These are phyloP conservation scores for Candida sojae DNA, from an alignment of 1,139 yeast species.

Conservation along the genomic window DNA sequence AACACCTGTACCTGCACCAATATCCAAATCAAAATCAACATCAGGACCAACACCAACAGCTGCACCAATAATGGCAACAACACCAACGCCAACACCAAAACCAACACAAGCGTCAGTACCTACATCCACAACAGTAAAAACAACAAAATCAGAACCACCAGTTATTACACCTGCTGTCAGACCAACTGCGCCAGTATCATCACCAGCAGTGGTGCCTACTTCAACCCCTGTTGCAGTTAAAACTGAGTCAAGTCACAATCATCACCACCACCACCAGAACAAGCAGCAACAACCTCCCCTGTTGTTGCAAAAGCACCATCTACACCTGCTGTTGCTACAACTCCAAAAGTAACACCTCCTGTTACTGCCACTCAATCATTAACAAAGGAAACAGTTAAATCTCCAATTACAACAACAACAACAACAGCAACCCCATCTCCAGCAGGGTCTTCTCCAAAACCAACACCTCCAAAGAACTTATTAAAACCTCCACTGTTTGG, in stretches of 20 bases:
- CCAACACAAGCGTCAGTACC: background rate
- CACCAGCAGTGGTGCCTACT: background rate
- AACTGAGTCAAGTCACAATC: background rate
- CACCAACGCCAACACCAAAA: background rate
- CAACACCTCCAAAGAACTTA: slow-evolving; percentile 13
- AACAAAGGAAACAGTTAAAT: background rate
- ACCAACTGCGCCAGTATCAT: background rate
- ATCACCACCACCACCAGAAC: slow-evolving; percentile 8
- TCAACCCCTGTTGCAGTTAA: background rate
- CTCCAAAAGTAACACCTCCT: background rate
- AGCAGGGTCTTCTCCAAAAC: slow-evolving; percentile 3
- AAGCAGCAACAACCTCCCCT: slow-evolving; percentile 29
- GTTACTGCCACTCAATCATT: background rate
- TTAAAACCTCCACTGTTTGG: slow-evolving; percentile 14
- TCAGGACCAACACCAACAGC: background rate
- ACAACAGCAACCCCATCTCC: slow-evolving; percentile 1
- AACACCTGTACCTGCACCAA: background rate
- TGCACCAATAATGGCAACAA: background rate
- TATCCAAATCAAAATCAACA: background rate
- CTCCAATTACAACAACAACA: slow-evolving; percentile 2
- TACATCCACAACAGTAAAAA: background rate
- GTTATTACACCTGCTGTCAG: too few species aligned
- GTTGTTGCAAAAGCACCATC: background rate
- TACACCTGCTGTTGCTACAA: background rate
- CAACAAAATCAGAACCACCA: too few species aligned